Base-by-base conservation (phyloP, 2,329 filamentous ascomycete genomes). In the Botrytis tulipae region DNA sequence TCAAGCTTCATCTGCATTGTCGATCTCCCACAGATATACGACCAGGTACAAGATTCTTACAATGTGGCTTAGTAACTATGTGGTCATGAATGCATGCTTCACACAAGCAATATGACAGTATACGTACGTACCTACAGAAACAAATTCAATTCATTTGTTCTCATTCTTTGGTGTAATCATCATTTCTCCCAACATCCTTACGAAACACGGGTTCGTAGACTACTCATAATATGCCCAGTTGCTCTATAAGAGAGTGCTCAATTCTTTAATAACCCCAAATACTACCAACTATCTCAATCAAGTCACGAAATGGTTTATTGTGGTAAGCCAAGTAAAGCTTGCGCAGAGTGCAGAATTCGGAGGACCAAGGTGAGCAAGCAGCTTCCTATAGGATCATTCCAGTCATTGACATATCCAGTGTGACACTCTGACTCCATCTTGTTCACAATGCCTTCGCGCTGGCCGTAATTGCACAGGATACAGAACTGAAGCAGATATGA, bases 361-460 rank as follows among this genome's bases (percentile, higher is more conserved):
- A 83, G 84, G 77, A 84, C 84, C 57, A 84, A 79, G 76, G 80
- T 80, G 35, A 72, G 75, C 51, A 32, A 54, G 20, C 16, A 57
- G 16, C 10, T 40, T 29, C 16, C 20, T 7, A 18, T 25, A 70
- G 25, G 25, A 40, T 57, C 9, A 9, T 46, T 37, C 6, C 29
- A 46, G 3, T 6, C 42, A 70, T 73, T 76, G 51, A 76, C n/a
- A 29, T 60, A 12, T 37, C n/a, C 75, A 88, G 87, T 89, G 87
- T 78, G 87, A 89, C 76, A 85, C 86, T 75, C 83, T 80, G 74
- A 83, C 83, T 69, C 86, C 86, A 12, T 83, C 84, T 72, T 89
- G 87, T 74, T 86, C 86, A 70, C 87, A 89, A 79, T 89, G 87
- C 77, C 82, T 85, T 71, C 87, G 87, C 79, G 84, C 86, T 67